A percentile compares a stretch with the other conserved stretches of the same genome.
Evolutionary conservation across 495 filamentous ascomycete genomes (phyloP).

Genomic region (Extremus antarcticus): DNA sequence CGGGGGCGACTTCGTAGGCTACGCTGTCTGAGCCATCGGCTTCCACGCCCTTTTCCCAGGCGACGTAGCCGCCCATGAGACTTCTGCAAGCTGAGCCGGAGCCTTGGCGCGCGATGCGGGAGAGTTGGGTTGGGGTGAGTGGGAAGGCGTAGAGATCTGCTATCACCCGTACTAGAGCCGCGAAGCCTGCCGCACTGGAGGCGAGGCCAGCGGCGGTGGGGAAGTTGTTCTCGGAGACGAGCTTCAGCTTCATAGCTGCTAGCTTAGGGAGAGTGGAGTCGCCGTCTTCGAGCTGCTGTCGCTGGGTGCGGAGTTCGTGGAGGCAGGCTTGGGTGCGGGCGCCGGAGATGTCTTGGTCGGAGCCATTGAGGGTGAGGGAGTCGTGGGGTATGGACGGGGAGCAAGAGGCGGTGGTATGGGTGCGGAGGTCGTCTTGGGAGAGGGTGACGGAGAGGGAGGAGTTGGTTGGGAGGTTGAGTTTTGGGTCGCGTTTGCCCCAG

Average conservation of each 20-base stretch:
- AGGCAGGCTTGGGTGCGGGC: constrained; percentile 88
- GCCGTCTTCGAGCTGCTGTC: constrained; percentile 58
- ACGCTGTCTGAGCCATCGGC: constrained; percentile 71
- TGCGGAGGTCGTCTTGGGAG: constrained; percentile 84
- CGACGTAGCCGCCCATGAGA: constrained; percentile 90
- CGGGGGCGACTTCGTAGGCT: constrained; percentile 77
- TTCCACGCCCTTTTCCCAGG: constrained; percentile 67
- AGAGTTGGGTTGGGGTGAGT: constrained; percentile 65
- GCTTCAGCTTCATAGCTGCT: constrained; percentile 58
- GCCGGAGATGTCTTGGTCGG: constrained; percentile 69
- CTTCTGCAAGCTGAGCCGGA: constrained; percentile 87
- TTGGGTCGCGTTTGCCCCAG: constrained; percentile 92
- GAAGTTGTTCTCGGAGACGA: constrained; percentile 96
- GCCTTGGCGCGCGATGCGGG: constrained; percentile 84
- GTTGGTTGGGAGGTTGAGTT: constrained; percentile 93
- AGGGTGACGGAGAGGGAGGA: constrained; percentile 93
- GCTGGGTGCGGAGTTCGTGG: constrained; percentile 65
- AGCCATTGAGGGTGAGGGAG: constrained; percentile 73
- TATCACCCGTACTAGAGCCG: constrained; percentile 83
- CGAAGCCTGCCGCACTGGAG: constrained; percentile 85
- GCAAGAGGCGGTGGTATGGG: constrained; percentile 91
- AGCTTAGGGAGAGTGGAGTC: constrained; percentile 67
- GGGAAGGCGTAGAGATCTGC: constrained; percentile 83
- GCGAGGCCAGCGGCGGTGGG: constrained; percentile 95
- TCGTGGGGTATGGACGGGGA: constrained; percentile 64